Base-by-base conservation (phyloP, 2,329 filamentous ascomycete species). In the Fusarium tuaranense region DNA sequence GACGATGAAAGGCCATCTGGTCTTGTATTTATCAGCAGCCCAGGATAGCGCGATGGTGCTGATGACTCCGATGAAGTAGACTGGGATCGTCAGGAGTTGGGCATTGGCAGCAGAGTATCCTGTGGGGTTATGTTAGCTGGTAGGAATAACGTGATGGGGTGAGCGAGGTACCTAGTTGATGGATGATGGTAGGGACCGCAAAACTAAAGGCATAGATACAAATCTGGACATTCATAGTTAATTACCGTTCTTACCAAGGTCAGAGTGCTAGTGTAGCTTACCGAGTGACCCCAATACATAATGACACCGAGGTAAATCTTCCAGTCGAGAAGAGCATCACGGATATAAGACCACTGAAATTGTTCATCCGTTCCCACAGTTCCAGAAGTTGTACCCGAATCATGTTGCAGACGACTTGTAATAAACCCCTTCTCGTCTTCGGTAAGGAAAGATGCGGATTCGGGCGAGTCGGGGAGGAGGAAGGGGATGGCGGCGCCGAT, bases 81-180 rank as follows among this genome's bases (percentile, higher is more conserved):
- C 55, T 2, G 67, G 67, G 25, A 65, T 46, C 7, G 67, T 65
- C 3, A 69, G 27, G 10, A 69, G 62, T 27, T 69, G 67, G 2
- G 67, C 67, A 8, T 69, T 12, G 4, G 61, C 67, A 9, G 67
- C 32, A 2, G 44, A 32, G 34, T 69, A 69, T 7, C 36, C 36
- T 38, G 34, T 38, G 30, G 30, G 30, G 10, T 2, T 2, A 32
- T 12, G 30, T 32, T 32, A 32, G 30, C 3, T 12, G 30, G 30
- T 8, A 32, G 30, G 30, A 8, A 4, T 12, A 2, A 32, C 30
- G 10, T 32, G 30, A 32, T 32, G 30, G 30, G 30, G 30, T 32
- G 30, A 32, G 30, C 10, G 8, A 4, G 30, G 9, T 32, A 38
- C 67, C 67, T 7, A 69, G 14, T 20, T 53, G 34, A 7, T 53